Evolutionary conservation across 106 monocot species (phyloP), one percentile per base, ranked within the genome.

Genomic region (Phalaenopsis aphrodite): DNA sequence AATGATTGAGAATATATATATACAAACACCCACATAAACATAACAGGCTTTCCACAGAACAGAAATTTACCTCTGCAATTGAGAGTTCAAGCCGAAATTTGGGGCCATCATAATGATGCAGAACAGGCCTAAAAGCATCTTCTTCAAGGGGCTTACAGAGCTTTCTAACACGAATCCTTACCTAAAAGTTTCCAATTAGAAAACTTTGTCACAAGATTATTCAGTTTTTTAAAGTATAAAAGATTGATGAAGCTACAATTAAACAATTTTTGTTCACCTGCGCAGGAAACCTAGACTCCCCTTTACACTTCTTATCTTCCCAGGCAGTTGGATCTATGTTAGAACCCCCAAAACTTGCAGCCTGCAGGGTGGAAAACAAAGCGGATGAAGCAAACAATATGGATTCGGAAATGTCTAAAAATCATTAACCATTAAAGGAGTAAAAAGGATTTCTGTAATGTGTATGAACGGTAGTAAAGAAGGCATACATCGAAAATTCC

Each of bases 281-380:
- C 80, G 92, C 92, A 57, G 92, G 92, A 78, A 93, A 93, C 78
- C 92, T 88, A 14, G 92, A 93, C 76, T 93, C 92, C 14, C 92
- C 92, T 78, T 88, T 90, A 30, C 90, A 93, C 45, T 93, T 92
- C 64, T 93, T 93, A 75, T 93, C 92, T 80, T 93, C 92, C 92
- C 92, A 93, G 38, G 92, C 92, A 19, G 92, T 93, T 69, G 92
- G 92, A 81, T 93, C 92, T 61, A 93, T 93, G 79, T 93, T 93
- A 17, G 92, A 83, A 77, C 92, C 90, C 42, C 92, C 92, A 85
- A 93, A 93, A 68, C 92, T 93, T 71, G 85, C 81, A 71, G 90
- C 88, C 90, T 90, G 79, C 21, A 80, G 18, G 24, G n/a, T 17
- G 43, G 38, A 69, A 39, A 38, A 39, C n/a, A 37, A 30, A 69